A percentile compares a stretch with the other conserved stretches of the same genome.
These are phyloP conservation scores for Solanum clarkiae DNA, from an alignment of 257 asterid species.

Conservation along the genomic window DNA sequence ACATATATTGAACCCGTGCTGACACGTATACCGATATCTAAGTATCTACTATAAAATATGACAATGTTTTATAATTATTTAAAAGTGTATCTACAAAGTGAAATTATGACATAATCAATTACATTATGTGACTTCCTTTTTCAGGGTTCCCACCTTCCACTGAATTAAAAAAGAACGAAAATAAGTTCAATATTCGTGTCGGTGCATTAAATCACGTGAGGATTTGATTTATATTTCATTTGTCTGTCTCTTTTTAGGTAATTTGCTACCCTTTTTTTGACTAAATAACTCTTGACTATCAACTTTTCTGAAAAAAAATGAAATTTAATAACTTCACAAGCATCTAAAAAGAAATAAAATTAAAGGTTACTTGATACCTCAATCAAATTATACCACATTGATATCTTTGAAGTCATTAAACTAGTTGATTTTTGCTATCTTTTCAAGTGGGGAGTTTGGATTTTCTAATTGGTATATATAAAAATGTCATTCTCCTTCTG, in stretches of 20 bases:
- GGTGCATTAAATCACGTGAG: conserved; percentile 1
- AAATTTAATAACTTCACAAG: neutral
- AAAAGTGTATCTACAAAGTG: no score
- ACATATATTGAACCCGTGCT: no score
- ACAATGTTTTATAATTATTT: no score
- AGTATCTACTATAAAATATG: no score
- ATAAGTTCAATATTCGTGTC: neutral
- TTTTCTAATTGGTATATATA: neutral
- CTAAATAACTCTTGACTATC: neutral
- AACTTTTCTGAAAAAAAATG: neutral
- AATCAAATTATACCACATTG: neutral
- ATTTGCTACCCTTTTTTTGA: neutral
- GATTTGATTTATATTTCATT: neutral
- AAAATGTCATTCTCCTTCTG: neutral
- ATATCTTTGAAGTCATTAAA: neutral
- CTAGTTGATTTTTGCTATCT: neutral
- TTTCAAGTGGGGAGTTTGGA: neutral
- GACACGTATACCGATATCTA: no score
- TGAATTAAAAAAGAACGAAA: neutral
- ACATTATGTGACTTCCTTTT: neutral
- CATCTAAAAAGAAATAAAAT: neutral
- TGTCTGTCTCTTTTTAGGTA: neutral
- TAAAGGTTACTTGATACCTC: neutral
- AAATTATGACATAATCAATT: neutral
- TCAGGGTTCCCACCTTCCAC: neutral